Base-by-base conservation (phyloP, 2,329 filamentous ascomycete species). In the Macrophomina phaseolina region DNA sequence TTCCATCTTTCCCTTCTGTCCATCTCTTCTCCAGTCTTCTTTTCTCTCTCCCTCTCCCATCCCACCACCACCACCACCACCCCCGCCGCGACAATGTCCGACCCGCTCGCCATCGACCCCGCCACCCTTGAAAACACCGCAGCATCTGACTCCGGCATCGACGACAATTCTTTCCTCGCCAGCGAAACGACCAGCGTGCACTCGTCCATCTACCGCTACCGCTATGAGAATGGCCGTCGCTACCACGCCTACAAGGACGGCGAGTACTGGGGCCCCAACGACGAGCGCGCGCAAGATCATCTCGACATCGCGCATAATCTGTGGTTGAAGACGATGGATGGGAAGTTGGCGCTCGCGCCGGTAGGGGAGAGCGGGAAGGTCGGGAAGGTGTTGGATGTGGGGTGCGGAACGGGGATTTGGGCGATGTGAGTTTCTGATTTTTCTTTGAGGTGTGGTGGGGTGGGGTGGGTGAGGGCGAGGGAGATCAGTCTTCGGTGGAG, bases 261-360 rank as follows among this genome's bases (percentile, higher is more conserved):
- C 30, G 42, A 46, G 16, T 55, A 71, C 46, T 60, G 53, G 73
- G 79, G 79, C 5, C 80, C 80, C 4, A 82, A 82, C 67, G 80
- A 82, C 66, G 79, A 82, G 67, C 70, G 71, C 9, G 78, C 80
- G 42, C 77, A 80, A 64, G 77, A 83, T 70, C 75, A 79, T 30
- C 76, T 81, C 64, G 81, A 82, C 69, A 77, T 84, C 60, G 80
- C 80, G 9, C 78, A 81, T 67, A 75, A 80, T 71, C 73, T 83
- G 68, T 79, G 77, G 71, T 68, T 75, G 48, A 69, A 80, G 68
- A 76, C 76, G 0, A 71, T 77, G 8, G 73, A 78, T 66, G 72
- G 74, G 66, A 76, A 75, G 64, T 70, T 79, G 42, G 71, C 75
- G 52, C 72, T 79, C 1, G 76, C 76, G 4, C 76, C 77, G 12